A percentile compares a stretch with the other conserved stretches of the same genome.
Evolutionary conservation across 1,284 basidiomycete species (phyloP).

Genomic region (Melampsora occidentalis): DNA sequence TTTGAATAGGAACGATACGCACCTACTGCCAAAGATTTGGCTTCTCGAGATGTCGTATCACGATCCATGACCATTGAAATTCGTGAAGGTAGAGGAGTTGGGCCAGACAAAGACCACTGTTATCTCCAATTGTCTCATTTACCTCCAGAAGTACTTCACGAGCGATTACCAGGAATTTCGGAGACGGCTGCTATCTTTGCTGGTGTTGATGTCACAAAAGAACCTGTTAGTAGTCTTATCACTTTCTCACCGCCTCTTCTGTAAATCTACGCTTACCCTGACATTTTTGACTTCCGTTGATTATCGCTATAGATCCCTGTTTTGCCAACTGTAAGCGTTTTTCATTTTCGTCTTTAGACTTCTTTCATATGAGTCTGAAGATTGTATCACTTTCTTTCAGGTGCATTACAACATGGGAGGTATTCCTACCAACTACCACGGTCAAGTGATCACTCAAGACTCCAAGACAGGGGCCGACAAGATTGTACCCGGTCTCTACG

Average conservation of each 20-base stretch:
- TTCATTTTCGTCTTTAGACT: constrained; percentile 49
- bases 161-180: constrained; percentile 97
- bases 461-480: constrained; percentile 77
- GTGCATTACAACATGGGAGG: constrained; percentile 73
- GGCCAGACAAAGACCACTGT: constrained; percentile 96
- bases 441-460: constrained; percentile 74
- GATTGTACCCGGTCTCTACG: constrained; percentile 94
- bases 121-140: constrained; percentile 97
- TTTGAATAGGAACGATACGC: constrained; percentile 73
- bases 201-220: constrained; percentile 99
- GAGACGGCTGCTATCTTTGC: constrained; percentile 99
- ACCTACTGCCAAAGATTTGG: constrained; percentile 98
- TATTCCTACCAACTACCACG: constrained; percentile 98
- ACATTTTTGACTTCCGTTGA: neutral
- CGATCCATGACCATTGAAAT: constrained; percentile 99
- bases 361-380: neutral
- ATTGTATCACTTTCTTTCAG: constrained; percentile 38
- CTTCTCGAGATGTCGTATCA: constrained; percentile 98
- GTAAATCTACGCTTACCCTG: neutral
- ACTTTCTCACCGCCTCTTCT: constrained; percentile 46
- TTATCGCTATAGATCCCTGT: constrained; percentile 69
- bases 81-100: constrained; percentile 97
- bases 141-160: constrained; percentile 90
- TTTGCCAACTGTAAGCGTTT: constrained; percentile 91
- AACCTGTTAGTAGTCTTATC: constrained; percentile 60